Conservation (phyloP, 1,284 basidiomycete genomes). For the Athelia psychrophila region DNA sequence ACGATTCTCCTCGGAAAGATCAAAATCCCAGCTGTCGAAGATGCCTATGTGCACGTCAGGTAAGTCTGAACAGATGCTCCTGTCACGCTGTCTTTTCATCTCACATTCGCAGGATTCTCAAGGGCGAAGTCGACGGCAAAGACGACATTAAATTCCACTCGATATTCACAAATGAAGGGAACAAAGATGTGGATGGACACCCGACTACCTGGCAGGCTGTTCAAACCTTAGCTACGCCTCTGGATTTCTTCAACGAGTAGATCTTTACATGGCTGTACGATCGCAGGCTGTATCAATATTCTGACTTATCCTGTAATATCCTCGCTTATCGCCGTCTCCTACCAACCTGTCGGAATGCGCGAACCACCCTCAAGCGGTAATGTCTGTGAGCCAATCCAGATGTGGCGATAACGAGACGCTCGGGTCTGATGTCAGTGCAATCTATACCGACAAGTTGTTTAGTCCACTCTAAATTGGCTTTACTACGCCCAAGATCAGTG, state of each 20-base stretch:
- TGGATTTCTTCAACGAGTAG: slow-evolving; percentile 75
- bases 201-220: slow-evolving; percentile 62
- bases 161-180: slow-evolving; percentile 63
- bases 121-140: slow-evolving; percentile 56
- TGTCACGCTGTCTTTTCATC: background rate
- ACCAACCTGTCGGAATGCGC: too few species aligned
- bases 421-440: background rate
- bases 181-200: slow-evolving; percentile 46
- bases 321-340: too few species aligned
- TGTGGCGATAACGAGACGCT: background rate
- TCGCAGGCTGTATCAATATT: background rate
- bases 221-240: slow-evolving; percentile 51
- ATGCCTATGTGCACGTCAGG: slow-evolving; percentile 73
- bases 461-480: too few species aligned
- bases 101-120: background rate
- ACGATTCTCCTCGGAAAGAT: slow-evolving; percentile 76
- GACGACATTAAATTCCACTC: slow-evolving; percentile 71
- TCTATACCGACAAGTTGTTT: background rate
- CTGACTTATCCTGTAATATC: background rate
- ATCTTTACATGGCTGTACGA: background rate
- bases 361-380: too few species aligned
- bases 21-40: slow-evolving; percentile 59
- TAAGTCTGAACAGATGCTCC: slow-evolving; percentile 27
- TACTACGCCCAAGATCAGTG: background rate
- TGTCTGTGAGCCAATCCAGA: too few species aligned